Evolutionary conservation across 1,139 yeast genomes (phyloP).

Genomic region (Candida anutae): DNA sequence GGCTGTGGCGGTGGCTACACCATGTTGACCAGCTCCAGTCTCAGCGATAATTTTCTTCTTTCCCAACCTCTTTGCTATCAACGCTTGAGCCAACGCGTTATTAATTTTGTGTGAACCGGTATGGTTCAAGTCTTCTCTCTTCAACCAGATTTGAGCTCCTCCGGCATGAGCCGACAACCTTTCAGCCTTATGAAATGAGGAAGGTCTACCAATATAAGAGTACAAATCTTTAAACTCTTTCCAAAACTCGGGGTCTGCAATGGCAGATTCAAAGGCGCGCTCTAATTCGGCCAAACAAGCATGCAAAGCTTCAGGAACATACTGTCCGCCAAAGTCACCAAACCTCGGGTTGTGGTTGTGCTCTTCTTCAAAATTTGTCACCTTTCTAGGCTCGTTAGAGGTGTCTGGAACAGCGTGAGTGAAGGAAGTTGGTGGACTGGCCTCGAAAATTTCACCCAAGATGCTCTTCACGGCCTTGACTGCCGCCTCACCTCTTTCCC

Average conservation of each 20-base stretch:
- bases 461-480: conserved; percentile 62
- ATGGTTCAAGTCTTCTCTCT: conserved; percentile 96
- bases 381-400: too few species aligned
- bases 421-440: conserved; percentile 24
- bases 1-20: conserved; percentile 99
- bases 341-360: conserved; percentile 64
- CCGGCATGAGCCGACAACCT: conserved; percentile 85
- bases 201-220: conserved; percentile 91
- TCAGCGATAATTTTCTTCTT: conserved; percentile 90
- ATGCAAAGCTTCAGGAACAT: conserved; percentile 93
- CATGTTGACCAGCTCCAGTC: conserved; percentile 99
- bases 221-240: conserved; percentile 78
- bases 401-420: conserved; percentile 14
- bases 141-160: conserved; percentile 96
- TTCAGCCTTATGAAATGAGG: conserved; percentile 84
- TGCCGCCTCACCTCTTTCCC: conserved; percentile 54
- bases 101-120: conserved; percentile 97
- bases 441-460: conserved; percentile 49
- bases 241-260: conserved; percentile 89
- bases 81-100: conserved; percentile 91
- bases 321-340: conserved; percentile 98
- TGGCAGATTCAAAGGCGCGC: conserved; percentile 76
- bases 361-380: conserved; percentile 41
- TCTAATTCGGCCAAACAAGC: conserved; percentile 87
- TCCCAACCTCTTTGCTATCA: conserved; percentile 87